Base-by-base conservation (phyloP, 306 rosid species). In the Spatholobus suberectus region DNA sequence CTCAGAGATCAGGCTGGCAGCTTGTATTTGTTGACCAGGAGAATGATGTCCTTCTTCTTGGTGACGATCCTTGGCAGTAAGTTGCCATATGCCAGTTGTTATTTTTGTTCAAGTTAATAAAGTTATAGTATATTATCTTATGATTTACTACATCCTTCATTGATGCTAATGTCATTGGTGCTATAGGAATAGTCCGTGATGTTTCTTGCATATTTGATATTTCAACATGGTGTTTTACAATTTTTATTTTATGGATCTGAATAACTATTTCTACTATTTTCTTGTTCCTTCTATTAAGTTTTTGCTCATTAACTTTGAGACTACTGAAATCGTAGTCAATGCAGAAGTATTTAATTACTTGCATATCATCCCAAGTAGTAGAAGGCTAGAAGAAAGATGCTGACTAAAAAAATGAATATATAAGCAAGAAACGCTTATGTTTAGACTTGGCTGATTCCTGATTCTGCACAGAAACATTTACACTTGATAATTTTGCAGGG, bases 1-100 rank as follows among this genome's bases (percentile, higher is more conserved):
- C 94, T 80, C 91, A 84, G 93, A 94, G 98, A 94, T 94, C 98
- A 94, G 98, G 98, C 98, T 94, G 98, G 98, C 98, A 94, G 98
- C 98, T 94, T 94, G 98, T 94, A 90, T 94, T 94, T 55, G 94
- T 94, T 73, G 98, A 94, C 90, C 90, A 94, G 90, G 98, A 94
- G 94, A 92, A 89, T 83, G 98, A 94, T 79, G 86, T 94, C 78
- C 98, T 94, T 89, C 98, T 94, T 85, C 97, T 94, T 10, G 98
- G 98, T 38, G 98, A 94, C 72, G 95, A 91, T 84, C 95, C 95
- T 66, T 91, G 95, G 95, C 95, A 91, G 95, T 91, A 88, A 91
- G 95, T 89, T 73, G 13, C 12, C 73, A n/a, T 58, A 23, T 26
- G 79, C 32, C 10, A 54, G 66, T 12, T 69, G 65, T 32, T 52